Evolutionary conservation across 202 grass and related monocot species (phyloP).

Genomic region (Elaeis oleifera): DNA sequence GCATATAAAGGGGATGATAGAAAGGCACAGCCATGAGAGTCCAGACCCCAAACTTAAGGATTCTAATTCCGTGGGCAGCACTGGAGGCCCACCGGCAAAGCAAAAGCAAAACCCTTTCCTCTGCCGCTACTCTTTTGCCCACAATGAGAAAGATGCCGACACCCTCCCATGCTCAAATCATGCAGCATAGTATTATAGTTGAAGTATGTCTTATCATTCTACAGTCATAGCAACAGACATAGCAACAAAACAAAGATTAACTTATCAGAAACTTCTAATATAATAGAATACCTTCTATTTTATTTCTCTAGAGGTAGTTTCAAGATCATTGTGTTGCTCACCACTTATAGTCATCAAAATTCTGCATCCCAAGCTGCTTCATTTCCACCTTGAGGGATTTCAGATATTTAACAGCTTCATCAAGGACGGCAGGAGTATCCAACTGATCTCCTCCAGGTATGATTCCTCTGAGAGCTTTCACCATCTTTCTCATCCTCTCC

Average conservation of each 20-base stretch:
- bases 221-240: constrained; percentile 9
- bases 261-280: constrained; percentile 9
- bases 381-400: constrained; percentile 73
- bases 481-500: constrained; percentile 49
- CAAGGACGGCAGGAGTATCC: constrained; percentile 54
- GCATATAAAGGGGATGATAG: background rate
- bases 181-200: background rate
- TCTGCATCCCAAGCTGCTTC: constrained; percentile 46
- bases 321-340: background rate
- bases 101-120: constrained; percentile 33
- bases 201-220: background rate
- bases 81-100: constrained; percentile 37
- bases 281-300: constrained; percentile 10
- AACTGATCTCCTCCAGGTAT: constrained; percentile 44
- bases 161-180: constrained; percentile 30
- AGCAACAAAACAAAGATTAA: constrained; percentile 1
- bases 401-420: constrained; percentile 71
- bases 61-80: constrained; percentile 25
- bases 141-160: background rate
- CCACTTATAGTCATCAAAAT: constrained; percentile 21
- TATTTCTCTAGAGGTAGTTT: constrained; percentile 19
- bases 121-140: background rate
- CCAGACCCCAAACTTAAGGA: constrained; percentile 25
- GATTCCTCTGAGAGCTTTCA: constrained; percentile 47
- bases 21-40: constrained; percentile 15